Evolutionary conservation across 2,329 filamentous ascomycete species (phyloP).

Genomic region (Cladobotryum protrusum): DNA sequence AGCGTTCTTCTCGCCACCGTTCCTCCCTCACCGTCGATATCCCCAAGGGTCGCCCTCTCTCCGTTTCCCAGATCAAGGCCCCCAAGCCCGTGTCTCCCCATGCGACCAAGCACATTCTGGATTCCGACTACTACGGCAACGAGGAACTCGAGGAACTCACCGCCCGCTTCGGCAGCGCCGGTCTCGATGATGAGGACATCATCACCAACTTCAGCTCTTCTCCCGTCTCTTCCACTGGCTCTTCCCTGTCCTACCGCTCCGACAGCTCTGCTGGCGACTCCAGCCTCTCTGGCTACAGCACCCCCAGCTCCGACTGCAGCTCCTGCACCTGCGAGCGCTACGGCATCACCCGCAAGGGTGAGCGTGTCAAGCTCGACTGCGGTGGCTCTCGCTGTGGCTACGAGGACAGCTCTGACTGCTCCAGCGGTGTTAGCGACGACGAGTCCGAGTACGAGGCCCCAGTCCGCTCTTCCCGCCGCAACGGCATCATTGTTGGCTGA

Average conservation of each 20-base stretch:
- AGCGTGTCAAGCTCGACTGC: conserved; percentile 94
- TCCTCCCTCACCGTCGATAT: conserved; percentile 57
- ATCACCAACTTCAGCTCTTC: conserved; percentile 50
- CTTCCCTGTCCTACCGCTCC: conserved; percentile 64
- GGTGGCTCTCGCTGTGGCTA: conserved; percentile 84
- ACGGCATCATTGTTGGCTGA: conserved; percentile 55
- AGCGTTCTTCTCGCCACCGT: conserved; percentile 39
- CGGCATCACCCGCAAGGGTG: conserved; percentile 88
- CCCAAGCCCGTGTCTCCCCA: conserved; percentile 86
- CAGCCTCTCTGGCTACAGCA: conserved; percentile 71
- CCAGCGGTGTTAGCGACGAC: conserved; percentile 56
- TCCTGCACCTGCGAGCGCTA: conserved; percentile 93
- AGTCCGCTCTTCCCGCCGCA: conserved; percentile 50
- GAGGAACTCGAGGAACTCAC: conserved; percentile 74
- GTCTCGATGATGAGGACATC: conserved; percentile 52
- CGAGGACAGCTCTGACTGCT: conserved; percentile 65
- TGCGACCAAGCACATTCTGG: conserved; percentile 80
- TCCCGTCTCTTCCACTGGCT: conserved; percentile 62
- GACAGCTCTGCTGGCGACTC: conserved; percentile 70
- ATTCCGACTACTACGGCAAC: conserved; percentile 68
- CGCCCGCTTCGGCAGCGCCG: conserved; percentile 61
- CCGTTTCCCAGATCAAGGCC: conserved; percentile 81
- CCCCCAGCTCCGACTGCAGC: conserved; percentile 66
- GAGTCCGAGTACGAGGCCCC: conserved; percentile 38
- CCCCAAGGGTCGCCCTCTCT: conserved; percentile 82